Evolutionary conservation across 164 flowering plant genomes (phyloP), one percentile per base, ranked within the genome.

Genomic region (Vitis rotundifolia): DNA sequence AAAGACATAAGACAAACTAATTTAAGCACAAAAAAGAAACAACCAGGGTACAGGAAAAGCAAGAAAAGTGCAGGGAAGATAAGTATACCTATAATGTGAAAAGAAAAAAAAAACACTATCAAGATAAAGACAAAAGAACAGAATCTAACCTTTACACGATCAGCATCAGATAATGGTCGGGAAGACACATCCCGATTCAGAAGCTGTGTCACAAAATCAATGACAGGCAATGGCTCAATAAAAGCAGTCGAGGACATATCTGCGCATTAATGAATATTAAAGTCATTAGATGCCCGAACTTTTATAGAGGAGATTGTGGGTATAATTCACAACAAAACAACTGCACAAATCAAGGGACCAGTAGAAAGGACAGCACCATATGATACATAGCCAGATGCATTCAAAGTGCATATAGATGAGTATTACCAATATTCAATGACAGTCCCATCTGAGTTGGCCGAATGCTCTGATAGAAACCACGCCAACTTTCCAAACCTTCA

Each of bases 381-480:
- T 0, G 59, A 66, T 37, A 37, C 7, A 37, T 37, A 37, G 6
- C 0, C 13, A 12, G 11, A 72, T 3, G 29, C 14, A 58, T n/a
- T 11, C 11, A 57, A 22, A 57, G 28, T 57, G 16, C 59, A 57
- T 18, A 57, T 63, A 2, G 48, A 16, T 2, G 18, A 62, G 2
- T 15, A 63, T 29, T 78, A 92, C 99, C 99, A 66, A 96, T 96
- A 71, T 96, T 96, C 54, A 96, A 81, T 0, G 99, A 96, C 7
- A 96, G 74, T 0, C 99, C 99, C 99, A 93, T 96, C 77, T 96
- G 99, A 10, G 99, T 96, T 7, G 99, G 98, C 2, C 99, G 90
- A 49, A 93, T 89, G 69, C 99, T 96, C 77, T 96, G 99, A 69
- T 96, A 91, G 73, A 96, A 96, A 22, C 99, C 98, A 44, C 97